phyloP scores from a whole-genome alignment of 2,329 filamentous ascomycete species.

The Beauveria bassiana region DNA sequence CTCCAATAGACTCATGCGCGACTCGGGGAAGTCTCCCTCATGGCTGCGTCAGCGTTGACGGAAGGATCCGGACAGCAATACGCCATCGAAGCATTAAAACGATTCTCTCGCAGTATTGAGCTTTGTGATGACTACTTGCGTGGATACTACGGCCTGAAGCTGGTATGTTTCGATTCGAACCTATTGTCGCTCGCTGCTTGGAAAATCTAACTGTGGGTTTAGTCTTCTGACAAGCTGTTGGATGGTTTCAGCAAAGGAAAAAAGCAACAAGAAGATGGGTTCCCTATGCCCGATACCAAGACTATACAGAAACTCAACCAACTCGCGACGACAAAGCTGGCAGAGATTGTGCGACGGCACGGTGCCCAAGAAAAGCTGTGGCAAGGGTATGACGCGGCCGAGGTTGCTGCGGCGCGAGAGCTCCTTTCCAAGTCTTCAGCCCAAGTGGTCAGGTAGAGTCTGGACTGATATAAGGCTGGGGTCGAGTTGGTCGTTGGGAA shows the following conservation, averaged over 20 bases:
- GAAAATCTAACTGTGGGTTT: constrained; percentile 5
- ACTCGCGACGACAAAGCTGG: constrained; percentile 64
- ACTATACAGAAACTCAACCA: constrained; percentile 64
- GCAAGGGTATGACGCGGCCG: constrained; percentile 64
- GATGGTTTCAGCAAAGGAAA: constrained; percentile 33
- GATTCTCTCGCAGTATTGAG: constrained; percentile 86
- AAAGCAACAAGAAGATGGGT: constrained; percentile 42
- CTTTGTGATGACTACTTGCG: constrained; percentile 88
- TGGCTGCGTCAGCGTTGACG: constrained; percentile 47
- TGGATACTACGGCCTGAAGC: constrained; percentile 84
- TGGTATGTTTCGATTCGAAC: constrained; percentile 39
- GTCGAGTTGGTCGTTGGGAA: not conserved
- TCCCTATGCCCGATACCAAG: constrained; percentile 46
- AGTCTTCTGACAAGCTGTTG: constrained; percentile 46
- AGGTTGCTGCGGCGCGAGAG: constrained; percentile 64
- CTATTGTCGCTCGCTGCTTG: not conserved
- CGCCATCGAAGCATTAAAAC: constrained; percentile 66
- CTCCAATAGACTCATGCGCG: constrained; percentile 69
- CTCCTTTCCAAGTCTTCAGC: constrained; percentile 50
- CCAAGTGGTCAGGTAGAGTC: constrained; percentile 34
- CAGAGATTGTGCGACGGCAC: constrained; percentile 64
- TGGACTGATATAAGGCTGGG: not conserved
- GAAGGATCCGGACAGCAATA: constrained; percentile 40
- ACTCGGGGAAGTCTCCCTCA: constrained; percentile 74
- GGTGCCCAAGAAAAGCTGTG: constrained; percentile 55